Conservation (phyloP, 306 rosid genomes). For the Prunus mume region DNA sequence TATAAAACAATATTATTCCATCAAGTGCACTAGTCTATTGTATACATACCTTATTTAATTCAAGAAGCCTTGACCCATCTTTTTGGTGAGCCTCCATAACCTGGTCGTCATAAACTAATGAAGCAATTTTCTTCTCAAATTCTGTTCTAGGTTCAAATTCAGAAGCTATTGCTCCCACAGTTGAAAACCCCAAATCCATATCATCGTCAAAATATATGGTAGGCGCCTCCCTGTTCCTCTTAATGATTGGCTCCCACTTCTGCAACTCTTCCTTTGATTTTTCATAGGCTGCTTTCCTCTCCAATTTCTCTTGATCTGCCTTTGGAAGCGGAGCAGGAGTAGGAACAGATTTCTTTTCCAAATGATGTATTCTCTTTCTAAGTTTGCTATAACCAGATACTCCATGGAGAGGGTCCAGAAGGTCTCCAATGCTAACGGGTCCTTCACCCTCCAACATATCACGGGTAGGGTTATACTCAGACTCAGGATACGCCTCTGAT, state of each 20-base stretch:
- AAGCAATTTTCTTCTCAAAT: constrained; percentile 83
- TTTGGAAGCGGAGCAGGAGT: constrained; percentile 63
- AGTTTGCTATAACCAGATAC: constrained; percentile 58
- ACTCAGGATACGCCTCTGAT: constrained; percentile 79
- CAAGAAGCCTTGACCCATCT: constrained; percentile 87
- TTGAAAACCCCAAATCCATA: constrained; percentile 62
- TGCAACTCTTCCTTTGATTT: constrained; percentile 52
- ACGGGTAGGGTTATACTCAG: constrained; percentile 76
- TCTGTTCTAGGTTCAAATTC: constrained; percentile 84
- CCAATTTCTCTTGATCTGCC: constrained; percentile 56
- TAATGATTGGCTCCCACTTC: constrained; percentile 73
- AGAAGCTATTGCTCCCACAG: constrained; percentile 88
- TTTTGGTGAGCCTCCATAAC: constrained; percentile 74
- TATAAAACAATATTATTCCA: background rate
- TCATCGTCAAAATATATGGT: constrained; percentile 62
- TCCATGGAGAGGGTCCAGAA: constrained; percentile 64
- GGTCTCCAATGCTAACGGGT: constrained; percentile 51
- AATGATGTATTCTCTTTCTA: constrained; percentile 41
- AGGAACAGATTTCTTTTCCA: constrained; percentile 46
- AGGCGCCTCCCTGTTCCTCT: constrained; percentile 79
- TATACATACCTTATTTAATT: constrained; percentile 62
- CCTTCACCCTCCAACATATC: constrained; percentile 76
- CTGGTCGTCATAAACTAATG: constrained; percentile 46
- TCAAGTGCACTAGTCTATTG: background rate
- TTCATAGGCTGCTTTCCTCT: constrained; percentile 65